A percentile compares a stretch with the other conserved stretches of the same genome.
phyloP scores from a whole-genome alignment of 441 rosid species.

The Aquilaria agallochum region DNA sequence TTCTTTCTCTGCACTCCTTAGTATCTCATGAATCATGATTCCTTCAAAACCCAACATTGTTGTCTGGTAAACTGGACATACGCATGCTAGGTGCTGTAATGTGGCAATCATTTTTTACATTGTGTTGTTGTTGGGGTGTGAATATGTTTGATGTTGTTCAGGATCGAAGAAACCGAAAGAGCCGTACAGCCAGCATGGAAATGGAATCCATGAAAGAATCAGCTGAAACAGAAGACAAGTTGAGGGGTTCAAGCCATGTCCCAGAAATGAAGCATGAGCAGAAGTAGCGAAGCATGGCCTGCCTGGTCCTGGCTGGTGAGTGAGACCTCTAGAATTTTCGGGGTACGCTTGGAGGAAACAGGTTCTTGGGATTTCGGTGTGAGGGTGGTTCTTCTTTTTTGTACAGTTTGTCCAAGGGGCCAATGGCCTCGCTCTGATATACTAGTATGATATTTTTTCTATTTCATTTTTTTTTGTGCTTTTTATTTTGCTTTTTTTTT shows the following conservation, averaged over 20 bases:
- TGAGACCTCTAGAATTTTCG: too few species aligned
- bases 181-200: constrained; percentile 79
- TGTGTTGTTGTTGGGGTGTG: neutral
- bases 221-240: constrained; percentile 28
- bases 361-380: too few species aligned
- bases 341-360: too few species aligned
- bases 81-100: too few species aligned
- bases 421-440: too few species aligned
- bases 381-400: too few species aligned
- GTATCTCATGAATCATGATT: neutral
- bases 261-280: constrained; percentile 21
- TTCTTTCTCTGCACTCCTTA: neutral
- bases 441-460: too few species aligned
- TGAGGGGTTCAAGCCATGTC: constrained; percentile 22
- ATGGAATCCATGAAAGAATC: constrained; percentile 57
- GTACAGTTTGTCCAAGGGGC: too few species aligned
- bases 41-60: neutral
- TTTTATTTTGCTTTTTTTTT: too few species aligned
- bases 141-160: constrained; percentile 19
- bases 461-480: too few species aligned
- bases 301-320: too few species aligned
- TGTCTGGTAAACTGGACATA: too few species aligned
- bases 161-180: constrained; percentile 78
- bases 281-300: constrained; percentile 11
- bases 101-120: neutral